Base-by-base conservation (phyloP, 2,329 filamentous ascomycete genomes). In the Fusarium napiforme region DNA sequence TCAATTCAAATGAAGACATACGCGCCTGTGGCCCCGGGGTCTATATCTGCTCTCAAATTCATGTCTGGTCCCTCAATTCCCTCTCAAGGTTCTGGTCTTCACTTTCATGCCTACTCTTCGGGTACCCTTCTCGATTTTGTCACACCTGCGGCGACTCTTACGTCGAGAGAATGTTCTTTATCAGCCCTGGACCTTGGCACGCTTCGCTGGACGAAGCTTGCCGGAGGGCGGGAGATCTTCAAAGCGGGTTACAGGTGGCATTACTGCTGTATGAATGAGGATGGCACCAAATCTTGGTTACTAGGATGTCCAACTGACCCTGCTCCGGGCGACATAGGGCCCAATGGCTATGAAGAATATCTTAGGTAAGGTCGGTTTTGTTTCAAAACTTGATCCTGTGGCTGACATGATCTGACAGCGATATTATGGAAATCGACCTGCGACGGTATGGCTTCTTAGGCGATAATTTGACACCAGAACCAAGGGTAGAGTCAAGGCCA, bases 271-370 rank as follows among this genome's bases (percentile, higher is more conserved):
- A 93, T 98, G 83, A 97, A 98, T 79, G 92, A 96, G 69, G 94
- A 97, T 77, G 96, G 96, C 10, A 98, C 96, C 11, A 97, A 97
- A 80, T 96, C 95, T 12, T 99, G 96, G 95, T 86, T 99, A 30
- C 87, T 99, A n/a, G 96, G 96, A 14, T 98, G 95, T 78, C 93
- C 93, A 5, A 92, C 93, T 7, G 94, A 97, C 72, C 84, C 87
- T 45, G 84, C 87, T 23, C 86, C 88, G 11, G 90, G 91, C 53
- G 92, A 92, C 43, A 85, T 92, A 21, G 92, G 89, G 4, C 88
- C 89, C 19, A 92, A 91, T 64, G 90, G 90, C 7, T 92, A 95
- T 65, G 96, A 97, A 79, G 96, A 98, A 80, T 97, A 97, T 79
- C 87, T 99, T 53, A 97, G 84, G 83, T 85, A 74, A 53, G 55